phyloP scores from a whole-genome alignment of 495 filamentous ascomycete genomes.

The Aspergillus mulundensis region DNA sequence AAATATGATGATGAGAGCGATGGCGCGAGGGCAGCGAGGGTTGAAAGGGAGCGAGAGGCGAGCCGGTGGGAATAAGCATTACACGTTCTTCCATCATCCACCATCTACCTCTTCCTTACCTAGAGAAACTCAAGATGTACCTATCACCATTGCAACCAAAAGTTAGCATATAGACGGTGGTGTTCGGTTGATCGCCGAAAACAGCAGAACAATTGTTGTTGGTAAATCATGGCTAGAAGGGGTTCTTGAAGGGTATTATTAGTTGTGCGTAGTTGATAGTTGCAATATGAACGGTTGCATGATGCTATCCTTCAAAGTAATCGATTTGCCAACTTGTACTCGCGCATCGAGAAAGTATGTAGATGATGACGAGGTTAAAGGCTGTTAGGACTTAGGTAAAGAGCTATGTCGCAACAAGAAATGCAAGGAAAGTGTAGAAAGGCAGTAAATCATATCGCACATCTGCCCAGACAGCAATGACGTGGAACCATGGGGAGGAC shows the following conservation, averaged over 20 bases:
- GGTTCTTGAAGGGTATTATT: not conserved
- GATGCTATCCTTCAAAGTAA: not conserved
- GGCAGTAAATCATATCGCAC: too few species aligned
- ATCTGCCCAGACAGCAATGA: too few species aligned
- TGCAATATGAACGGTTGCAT: not conserved
- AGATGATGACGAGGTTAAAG: too few species aligned
- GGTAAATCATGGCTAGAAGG: not conserved
- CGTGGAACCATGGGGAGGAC: too few species aligned
- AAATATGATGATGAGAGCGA: conserved; percentile 56
- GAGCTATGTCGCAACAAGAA: too few species aligned
- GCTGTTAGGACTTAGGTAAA: too few species aligned
- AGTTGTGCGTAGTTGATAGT: not conserved
- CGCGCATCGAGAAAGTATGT: too few species aligned
- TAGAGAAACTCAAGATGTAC: not conserved
- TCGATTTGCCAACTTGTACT: too few species aligned
- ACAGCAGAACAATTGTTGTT: not conserved
- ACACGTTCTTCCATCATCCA: not conserved
- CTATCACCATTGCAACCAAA: not conserved
- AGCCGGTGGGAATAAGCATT: conserved; percentile 26
- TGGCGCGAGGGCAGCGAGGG: conserved; percentile 38
- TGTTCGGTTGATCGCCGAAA: not conserved
- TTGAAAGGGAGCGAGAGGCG: conserved; percentile 47
- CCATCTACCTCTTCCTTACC: not conserved
- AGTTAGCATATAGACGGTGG: not conserved
- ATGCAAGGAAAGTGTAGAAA: too few species aligned